These are phyloP conservation scores for Piper betle DNA, from an alignment of 164 flowering plant species.

Conservation along the genomic window DNA sequence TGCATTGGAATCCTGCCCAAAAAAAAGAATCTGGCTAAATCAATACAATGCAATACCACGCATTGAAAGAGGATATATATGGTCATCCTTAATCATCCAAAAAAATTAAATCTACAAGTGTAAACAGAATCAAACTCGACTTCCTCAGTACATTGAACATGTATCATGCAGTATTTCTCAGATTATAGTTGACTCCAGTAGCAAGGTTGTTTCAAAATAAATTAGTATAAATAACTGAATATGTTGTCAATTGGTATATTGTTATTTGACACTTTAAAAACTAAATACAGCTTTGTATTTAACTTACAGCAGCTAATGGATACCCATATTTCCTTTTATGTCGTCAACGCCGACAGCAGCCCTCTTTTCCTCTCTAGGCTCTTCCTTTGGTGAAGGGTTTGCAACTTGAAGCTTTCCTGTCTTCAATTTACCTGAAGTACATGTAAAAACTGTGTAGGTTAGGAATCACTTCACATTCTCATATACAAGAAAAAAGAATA, in stretches of 20 bases:
- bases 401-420: constrained; percentile 44
- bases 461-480: neutral
- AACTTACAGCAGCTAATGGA: constrained; percentile 42
- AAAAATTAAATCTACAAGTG: neutral
- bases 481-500: neutral
- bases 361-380: constrained; percentile 38
- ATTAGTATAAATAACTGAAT: neutral
- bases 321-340: constrained; percentile 83
- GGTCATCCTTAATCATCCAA: neutral
- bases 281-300: neutral
- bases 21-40: neutral
- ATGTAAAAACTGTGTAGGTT: neutral
- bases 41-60: neutral
- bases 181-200: neutral
- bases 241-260: neutral
- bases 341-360: constrained; percentile 44
- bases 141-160: neutral
- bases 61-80: neutral
- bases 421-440: constrained; percentile 52
- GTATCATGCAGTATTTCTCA: neutral
- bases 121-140: neutral
- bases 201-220: neutral
- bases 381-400: constrained; percentile 34
- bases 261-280: neutral
- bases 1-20: constrained; percentile 38